Base-by-base conservation (phyloP, 2,329 filamentous ascomycete genomes). In the Lecanicillium sp. region DNA sequence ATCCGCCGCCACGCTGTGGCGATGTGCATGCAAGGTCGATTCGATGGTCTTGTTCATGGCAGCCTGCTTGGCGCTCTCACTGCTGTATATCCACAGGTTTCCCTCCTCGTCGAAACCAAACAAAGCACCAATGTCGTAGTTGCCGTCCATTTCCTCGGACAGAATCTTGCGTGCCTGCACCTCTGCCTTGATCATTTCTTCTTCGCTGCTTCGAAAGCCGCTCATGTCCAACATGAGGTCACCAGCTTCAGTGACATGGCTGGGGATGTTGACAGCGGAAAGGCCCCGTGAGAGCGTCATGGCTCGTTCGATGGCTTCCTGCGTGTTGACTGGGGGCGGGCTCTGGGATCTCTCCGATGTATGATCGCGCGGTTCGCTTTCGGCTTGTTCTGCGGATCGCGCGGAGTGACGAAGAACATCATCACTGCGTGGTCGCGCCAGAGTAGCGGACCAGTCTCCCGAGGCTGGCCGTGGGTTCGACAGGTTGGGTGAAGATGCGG, bases 1-100 rank as follows among this genome's bases (percentile, higher is more conserved):
- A 60, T 96, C 89, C n/a, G 79, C 75, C 14, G 76, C 75, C 15
- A 77, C 65, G 28, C 78, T 67, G 12, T 63, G 59, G 13, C 64
- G 58, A 41, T 63, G 60, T 9, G 64, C 59, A 14, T 65, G 62
- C 34, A 74, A 54, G 9, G 69, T 64, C 7, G 68, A 63, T 40
- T 75, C 71, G 44, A 73, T 68, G 2, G 72, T 73, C 49, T 66
- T 73, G 56, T 83, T 80, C 65, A 82, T 82, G 22, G 90, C 90
- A 6, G 85, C 83, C 51, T 92, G 83, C 55, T 95, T 96, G 17
- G 92, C 88, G 54, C 95, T 89, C 59, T 96, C 89, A 51, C 89
- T 96, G 63, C 88, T 92, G 65, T 98, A 98, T 48, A 98, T 96
- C 90, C 92, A 96, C n/a, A 98, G 71, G 52, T 98, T 98, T 6